Base-by-base conservation (phyloP, 768 basidiomycete species). In the Termitomyces sp. region DNA sequence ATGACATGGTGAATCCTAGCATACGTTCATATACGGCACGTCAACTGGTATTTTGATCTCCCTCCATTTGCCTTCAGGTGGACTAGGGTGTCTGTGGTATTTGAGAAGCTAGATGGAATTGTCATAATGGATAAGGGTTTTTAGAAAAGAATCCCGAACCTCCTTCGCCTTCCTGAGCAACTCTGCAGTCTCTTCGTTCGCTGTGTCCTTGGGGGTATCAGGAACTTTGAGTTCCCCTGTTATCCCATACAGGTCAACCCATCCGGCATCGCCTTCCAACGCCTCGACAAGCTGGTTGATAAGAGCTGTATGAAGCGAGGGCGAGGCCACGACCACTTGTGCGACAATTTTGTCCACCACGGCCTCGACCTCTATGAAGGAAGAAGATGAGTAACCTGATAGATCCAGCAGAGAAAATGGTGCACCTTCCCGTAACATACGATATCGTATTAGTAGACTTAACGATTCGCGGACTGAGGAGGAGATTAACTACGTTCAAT, bases 1-100 rank as follows among this genome's bases (percentile, higher is more conserved):
- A 47, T 38, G 38, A 35, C 25, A 57, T 23, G 27, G 21, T 7
- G 16, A 45, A 1, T 43, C 19, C 5, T 7, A 38, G 72, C 88
- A 72, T 57, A 92, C 94, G 65, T 86, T 84, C 80, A 92, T 87
- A 56, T 75, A 75, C 0, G 94, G 94, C 31, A 95, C 79, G 65
- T 95, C 94, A 5, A 95, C 88, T 25, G 92, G 92, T 46, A 95
- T 91, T 56, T 77, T 79, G 43, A 95, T 81, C 61, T 87, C 84
- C 43, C 85, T 79, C 92, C 92, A 96, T 17, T 74, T 62, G 16
- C 78, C 77, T 61, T 70, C 65, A 12, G 76, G 65, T 12, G 69
- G 59, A 43, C 68, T 60, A n/a, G 75, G 70, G 59, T 77, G 74
- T 62, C 73, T 75, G 55, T 80, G 77, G 53, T 66, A 68, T 23